Evolutionary conservation across 2,329 filamentous ascomycete genomes (phyloP).

Genomic region (Macroventuria anomochaeta): DNA sequence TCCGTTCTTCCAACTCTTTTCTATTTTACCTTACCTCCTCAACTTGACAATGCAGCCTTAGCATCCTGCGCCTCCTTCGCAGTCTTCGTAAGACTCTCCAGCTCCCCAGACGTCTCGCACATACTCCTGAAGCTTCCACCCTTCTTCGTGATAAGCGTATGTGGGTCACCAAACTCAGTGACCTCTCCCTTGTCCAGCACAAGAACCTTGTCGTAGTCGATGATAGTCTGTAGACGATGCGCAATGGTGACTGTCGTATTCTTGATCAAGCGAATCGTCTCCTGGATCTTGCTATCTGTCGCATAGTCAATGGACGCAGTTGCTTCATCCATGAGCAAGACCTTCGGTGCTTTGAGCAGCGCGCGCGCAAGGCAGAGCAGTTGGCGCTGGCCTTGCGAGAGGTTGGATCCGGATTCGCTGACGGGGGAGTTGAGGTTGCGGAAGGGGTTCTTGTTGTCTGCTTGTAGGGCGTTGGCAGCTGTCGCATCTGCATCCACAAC

Average conservation of each 20-base stretch:
- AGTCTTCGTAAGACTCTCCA: conserved; percentile 62
- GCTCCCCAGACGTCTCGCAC: conserved; percentile 69
- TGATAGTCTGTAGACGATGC: conserved; percentile 93
- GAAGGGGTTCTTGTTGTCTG: conserved; percentile 94
- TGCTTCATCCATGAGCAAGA: conserved; percentile 99
- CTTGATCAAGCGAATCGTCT: conserved; percentile 89
- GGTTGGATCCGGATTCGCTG: conserved; percentile 88
- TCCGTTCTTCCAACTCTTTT: neutral
- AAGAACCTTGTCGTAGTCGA: conserved; percentile 96
- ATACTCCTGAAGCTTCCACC: conserved; percentile 70
- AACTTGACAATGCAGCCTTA: conserved; percentile 5
- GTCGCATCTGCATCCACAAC: conserved; percentile 37
- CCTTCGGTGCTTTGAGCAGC: conserved; percentile 86
- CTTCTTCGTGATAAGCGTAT: conserved; percentile 69
- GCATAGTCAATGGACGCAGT: conserved; percentile 97
- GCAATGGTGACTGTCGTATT: conserved; percentile 96
- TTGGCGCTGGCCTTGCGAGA: conserved; percentile 95
- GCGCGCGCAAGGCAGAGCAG: conserved; percentile 92
- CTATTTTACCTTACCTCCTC: neutral
- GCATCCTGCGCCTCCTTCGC: conserved; percentile 58
- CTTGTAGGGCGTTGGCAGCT: conserved; percentile 45
- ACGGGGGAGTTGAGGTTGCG: conserved; percentile 82
- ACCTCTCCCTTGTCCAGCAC: conserved; percentile 89
- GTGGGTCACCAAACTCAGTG: conserved; percentile 90
- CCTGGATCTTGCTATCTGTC: conserved; percentile 94